Conservation (phyloP, 352 stramenopile genomes). For the Peronosclerospora sorghi region DNA sequence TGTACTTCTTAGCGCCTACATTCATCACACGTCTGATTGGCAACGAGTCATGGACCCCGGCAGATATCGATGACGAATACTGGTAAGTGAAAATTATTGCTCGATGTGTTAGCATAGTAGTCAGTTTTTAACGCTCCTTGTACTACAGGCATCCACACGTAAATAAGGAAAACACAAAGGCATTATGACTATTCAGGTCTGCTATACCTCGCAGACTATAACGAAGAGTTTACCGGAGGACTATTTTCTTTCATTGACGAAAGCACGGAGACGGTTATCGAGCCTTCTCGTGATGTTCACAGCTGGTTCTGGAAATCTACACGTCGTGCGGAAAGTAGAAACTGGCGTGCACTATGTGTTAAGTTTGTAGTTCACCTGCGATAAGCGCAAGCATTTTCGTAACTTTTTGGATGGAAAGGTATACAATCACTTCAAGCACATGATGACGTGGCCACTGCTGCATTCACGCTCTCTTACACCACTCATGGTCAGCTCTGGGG, state of each 20-base stretch:
- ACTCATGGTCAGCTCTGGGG: no score
- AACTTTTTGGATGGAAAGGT: constrained; percentile 86
- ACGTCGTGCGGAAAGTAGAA: constrained; percentile 66
- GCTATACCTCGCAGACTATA: constrained; percentile 78
- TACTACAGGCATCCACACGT: constrained; percentile 72
- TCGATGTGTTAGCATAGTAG: not conserved
- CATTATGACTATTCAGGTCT: constrained; percentile 90
- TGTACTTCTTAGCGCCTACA: not conserved
- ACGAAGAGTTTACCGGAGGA: constrained; percentile 80
- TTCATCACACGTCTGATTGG: not conserved
- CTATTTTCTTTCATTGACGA: constrained; percentile 85
- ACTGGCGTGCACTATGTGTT: constrained; percentile 80
- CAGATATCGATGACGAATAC: constrained; percentile 29
- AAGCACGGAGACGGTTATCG: constrained; percentile 51
- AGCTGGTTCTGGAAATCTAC: constrained; percentile 82
- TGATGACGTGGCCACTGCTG: no score
- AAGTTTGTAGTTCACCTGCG: constrained; percentile 90
- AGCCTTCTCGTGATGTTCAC: constrained; percentile 87
- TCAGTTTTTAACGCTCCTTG: constrained; percentile 1
- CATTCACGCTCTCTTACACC: no score
- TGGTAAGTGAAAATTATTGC: constrained; percentile 15
- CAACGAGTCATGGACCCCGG: not conserved
- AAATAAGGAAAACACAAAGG: constrained; percentile 89
- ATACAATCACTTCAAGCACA: constrained; percentile 57
- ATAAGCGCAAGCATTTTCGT: constrained; percentile 69